phyloP scores from a whole-genome alignment of 176 grass and related monocot species.

The Juncus effusus region DNA sequence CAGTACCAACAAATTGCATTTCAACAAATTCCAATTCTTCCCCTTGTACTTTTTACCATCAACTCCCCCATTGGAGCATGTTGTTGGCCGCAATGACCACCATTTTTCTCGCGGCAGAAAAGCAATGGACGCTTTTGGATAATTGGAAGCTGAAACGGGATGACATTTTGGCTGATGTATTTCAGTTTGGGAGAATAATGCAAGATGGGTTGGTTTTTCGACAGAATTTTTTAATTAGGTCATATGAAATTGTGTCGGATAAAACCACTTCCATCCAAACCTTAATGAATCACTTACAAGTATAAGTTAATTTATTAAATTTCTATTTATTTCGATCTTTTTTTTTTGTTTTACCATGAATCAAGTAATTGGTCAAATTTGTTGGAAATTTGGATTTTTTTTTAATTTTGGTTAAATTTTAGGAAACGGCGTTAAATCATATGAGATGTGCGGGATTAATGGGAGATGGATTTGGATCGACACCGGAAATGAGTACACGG shows the following conservation, averaged over 20 bases:
- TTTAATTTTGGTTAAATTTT: background rate
- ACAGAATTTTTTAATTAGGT: constrained; percentile 88
- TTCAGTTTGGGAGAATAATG: constrained; percentile 67
- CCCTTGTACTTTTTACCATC: constrained; percentile 82
- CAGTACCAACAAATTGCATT: constrained; percentile 24
- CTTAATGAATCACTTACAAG: constrained; percentile 98
- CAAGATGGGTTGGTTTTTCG: constrained; percentile 77
- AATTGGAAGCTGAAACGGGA: constrained; percentile 78
- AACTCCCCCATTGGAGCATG: constrained; percentile 94
- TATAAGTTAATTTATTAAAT: constrained; percentile 8
- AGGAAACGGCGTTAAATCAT: constrained; percentile 79
- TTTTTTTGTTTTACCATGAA: too few species aligned
- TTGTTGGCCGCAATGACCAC: constrained; percentile 79
- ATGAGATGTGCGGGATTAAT: constrained; percentile 70
- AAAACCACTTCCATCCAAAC: constrained; percentile 82
- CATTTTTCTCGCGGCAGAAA: constrained; percentile 88
- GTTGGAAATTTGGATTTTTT: background rate
- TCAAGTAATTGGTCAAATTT: too few species aligned
- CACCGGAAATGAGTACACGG: constrained; percentile 90
- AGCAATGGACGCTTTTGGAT: constrained; percentile 81
- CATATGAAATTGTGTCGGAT: constrained; percentile 90
- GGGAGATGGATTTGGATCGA: constrained; percentile 90
- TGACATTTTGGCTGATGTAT: constrained; percentile 83
- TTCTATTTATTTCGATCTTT: background rate
- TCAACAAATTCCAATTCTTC: constrained; percentile 9